Conservation (phyloP, 2,329 filamentous ascomycete genomes). For the Dothistroma pini region DNA sequence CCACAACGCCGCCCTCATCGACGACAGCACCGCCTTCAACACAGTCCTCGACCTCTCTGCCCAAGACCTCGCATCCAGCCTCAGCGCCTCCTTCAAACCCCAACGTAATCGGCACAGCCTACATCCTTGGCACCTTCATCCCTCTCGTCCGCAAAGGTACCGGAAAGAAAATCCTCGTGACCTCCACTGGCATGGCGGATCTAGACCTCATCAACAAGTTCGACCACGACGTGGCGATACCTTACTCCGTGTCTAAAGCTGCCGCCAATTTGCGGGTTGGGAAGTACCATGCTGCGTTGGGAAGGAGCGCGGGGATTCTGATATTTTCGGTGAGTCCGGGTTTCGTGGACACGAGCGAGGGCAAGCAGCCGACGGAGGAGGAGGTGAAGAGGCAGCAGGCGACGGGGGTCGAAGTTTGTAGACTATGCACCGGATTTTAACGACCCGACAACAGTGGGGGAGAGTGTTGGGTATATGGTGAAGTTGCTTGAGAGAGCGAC, state of each 20-base stretch:
- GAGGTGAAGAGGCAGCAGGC: conserved; percentile 26
- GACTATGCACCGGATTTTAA: conserved; percentile 32
- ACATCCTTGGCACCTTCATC: conserved; percentile 29
- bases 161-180: conserved; percentile 29
- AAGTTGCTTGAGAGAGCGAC: conserved; percentile 38
- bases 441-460: conserved; percentile 25
- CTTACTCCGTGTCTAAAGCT: conserved; percentile 30
- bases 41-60: conserved; percentile 21
- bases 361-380: conserved; percentile 20
- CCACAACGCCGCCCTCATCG: conserved; percentile 33
- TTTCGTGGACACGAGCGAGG: conserved; percentile 27
- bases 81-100: conserved; percentile 19
- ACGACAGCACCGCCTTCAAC: conserved; percentile 12
- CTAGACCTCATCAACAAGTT: conserved; percentile 24
- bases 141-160: conserved; percentile 26
- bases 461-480: conserved; percentile 32
- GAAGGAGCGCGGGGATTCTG: conserved; percentile 28
- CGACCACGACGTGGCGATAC: conserved; percentile 17
- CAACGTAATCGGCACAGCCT: conserved; percentile 30
- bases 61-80: conserved; percentile 19
- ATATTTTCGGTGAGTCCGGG: conserved; percentile 30
- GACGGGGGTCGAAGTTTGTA: conserved; percentile 36
- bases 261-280: conserved; percentile 27
- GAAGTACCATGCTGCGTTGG: conserved; percentile 28
- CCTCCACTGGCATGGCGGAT: conserved; percentile 30